Evolutionary conservation across 2,329 filamentous ascomycete genomes (phyloP).

Genomic region (Claviceps pazoutovae): DNA sequence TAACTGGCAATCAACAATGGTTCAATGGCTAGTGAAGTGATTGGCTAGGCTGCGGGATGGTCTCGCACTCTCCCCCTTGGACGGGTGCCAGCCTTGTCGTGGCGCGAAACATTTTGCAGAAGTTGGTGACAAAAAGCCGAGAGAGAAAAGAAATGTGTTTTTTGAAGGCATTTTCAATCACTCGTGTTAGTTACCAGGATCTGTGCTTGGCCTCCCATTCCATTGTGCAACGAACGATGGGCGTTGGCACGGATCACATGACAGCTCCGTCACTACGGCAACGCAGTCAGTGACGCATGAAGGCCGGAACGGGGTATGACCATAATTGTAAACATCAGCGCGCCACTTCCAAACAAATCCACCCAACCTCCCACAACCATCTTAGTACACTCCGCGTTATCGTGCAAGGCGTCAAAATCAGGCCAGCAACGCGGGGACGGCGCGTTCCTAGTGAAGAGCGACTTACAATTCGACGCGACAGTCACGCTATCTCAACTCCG

Average conservation of each 20-base stretch:
- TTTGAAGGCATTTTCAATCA: too few relatives aligned
- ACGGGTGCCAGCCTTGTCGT: neutral
- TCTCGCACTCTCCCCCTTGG: neutral
- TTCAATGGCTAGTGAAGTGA: neutral
- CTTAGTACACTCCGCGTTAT: neutral
- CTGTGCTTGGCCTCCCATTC: neutral
- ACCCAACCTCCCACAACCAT: neutral
- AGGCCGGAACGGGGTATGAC: neutral
- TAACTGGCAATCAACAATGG: neutral
- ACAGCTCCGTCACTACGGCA: constrained; percentile 7
- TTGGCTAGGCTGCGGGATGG: neutral
- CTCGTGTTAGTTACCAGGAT: too few relatives aligned
- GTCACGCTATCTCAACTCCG: neutral
- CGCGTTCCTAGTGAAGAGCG: neutral
- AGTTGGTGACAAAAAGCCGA: too few relatives aligned
- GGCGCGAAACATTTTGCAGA: neutral
- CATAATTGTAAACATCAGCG: constrained; percentile 8
- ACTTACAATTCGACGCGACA: neutral
- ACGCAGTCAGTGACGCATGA: neutral
- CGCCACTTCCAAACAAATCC: constrained; percentile 1
- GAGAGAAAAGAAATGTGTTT: too few relatives aligned
- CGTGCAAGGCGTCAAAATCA: neutral
- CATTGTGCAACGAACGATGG: neutral
- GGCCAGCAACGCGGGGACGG: constrained; percentile 1
- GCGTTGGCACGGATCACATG: constrained; percentile 10